Base-by-base conservation (phyloP, 495 filamentous ascomycete genomes). In the Penicillium alfredii region DNA sequence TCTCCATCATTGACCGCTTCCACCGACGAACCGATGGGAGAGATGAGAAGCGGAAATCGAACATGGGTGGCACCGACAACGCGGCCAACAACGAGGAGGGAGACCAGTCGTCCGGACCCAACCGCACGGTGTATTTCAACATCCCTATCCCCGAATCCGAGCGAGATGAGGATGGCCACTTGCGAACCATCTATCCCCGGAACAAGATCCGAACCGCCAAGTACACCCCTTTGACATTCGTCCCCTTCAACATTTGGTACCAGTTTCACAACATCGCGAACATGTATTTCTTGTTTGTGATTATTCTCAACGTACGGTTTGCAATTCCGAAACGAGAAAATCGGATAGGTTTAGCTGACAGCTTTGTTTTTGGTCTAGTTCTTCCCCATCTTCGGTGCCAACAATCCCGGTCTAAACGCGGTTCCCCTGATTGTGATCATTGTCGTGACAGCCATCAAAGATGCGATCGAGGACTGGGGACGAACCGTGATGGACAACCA, bases 231-330 rank as follows among this genome's bases (percentile, higher is more conserved):
- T 63, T 99, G 34, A 93, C 84, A 46, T 99, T 99, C 66, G 62
- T 97, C n/a, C 93, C 93, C 7, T 96, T 97, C 64, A 95, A 99
- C 60, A 58, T 97, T 37, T 99, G 80, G 74, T 81, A 92, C 40
- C 93, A 99, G 60, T 97, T 99, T 58, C 89, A 97, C 64, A 97
- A 97, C 60, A 86, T 99, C 47, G 93, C 93, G 35, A 99, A 97
- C 61, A 80, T 97, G 24, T 99, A 95, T 62, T 99, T 99, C 72
- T 71, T 97, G 37, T 94, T 96, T 64, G 76, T 92, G 44, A 90
- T 94, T 58, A 90, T 99, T 56, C 77, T 99, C 38, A 76, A 80
- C 45, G 93, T 97, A 80, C 61, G 88, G 74, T 29, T 12, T 35
- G 11, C 35, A 29, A 25, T 6, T 24, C 29, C n/a, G n/a, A n/a